These are phyloP conservation scores for Tolypocladium pustulatum DNA, from an alignment of 2,329 filamentous ascomycete genomes.

Conservation along the genomic window DNA sequence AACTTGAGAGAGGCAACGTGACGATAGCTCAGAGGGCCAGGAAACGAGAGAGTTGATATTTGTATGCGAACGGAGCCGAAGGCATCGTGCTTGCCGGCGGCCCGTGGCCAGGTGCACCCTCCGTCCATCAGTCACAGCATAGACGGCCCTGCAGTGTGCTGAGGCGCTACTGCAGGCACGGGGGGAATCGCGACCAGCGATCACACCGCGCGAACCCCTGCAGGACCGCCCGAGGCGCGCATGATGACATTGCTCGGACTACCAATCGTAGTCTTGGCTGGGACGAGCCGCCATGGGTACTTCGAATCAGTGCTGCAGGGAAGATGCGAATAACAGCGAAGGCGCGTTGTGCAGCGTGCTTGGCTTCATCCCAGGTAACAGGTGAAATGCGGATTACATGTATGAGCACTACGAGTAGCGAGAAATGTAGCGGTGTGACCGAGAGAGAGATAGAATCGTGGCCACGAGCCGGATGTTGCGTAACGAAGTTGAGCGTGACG, in stretches of 20 bases:
- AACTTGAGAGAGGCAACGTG: neutral
- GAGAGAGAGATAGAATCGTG: neutral
- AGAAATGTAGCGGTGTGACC: neutral
- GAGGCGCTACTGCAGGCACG: neutral
- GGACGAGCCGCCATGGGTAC: neutral
- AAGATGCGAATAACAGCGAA: neutral
- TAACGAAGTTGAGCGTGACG: neutral
- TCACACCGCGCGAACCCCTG: neutral
- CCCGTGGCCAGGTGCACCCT: too few species aligned
- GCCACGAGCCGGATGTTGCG: neutral
- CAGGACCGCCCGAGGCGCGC: neutral
- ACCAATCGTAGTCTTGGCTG: neutral
- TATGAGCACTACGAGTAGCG: neutral
- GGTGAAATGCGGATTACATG: neutral
- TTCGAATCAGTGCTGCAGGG: neutral
- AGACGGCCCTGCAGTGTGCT: neutral
- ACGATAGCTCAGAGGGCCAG: neutral
- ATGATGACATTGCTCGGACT: neutral
- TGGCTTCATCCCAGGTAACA: neutral
- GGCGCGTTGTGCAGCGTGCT: neutral
- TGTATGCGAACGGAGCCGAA: neutral
- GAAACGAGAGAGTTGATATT: neutral
- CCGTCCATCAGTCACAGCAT: neutral
- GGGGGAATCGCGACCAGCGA: neutral
- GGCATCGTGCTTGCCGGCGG: neutral